phyloP scores from a whole-genome alignment of 345 rosid species.

The Psidium friedrichsthalianum region DNA sequence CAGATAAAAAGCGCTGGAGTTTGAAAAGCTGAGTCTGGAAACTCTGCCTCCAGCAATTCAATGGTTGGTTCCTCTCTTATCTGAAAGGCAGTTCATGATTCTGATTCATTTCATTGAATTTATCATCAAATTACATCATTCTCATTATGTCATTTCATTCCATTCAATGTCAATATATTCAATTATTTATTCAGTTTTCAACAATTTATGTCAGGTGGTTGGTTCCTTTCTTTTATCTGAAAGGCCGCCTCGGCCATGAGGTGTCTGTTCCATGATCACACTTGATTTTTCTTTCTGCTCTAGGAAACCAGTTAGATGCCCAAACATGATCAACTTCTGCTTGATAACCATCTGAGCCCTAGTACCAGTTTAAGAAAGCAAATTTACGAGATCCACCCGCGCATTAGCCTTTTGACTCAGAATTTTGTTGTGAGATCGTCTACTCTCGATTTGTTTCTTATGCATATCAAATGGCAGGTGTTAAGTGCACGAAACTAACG shows the following conservation, averaged over 20 bases:
- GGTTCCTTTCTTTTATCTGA: neutral
- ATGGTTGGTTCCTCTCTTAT: slow-evolving; percentile 2
- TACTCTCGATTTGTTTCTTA: neutral
- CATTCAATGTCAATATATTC: too few relatives aligned
- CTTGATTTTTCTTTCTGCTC: neutral
- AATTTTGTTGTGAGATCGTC: neutral
- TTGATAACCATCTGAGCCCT: neutral
- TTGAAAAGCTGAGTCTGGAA: slow-evolving; percentile 26
- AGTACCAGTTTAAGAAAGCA: neutral
- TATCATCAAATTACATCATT: too few relatives aligned
- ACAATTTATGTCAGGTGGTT: too few relatives aligned
- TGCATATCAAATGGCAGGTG: slow-evolving; percentile 10
- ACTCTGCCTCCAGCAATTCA: slow-evolving; percentile 20
- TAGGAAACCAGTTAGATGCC: neutral
- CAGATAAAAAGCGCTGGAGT: slow-evolving; percentile 11
- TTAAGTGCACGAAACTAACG: slow-evolving; percentile 29
- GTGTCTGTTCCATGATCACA: neutral
- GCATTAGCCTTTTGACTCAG: neutral
- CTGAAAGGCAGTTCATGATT: too few relatives aligned
- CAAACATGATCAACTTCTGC: neutral
- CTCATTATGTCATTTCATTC: too few relatives aligned
- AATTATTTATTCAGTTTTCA: too few relatives aligned
- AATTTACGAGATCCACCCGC: neutral
- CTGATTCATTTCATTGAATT: too few relatives aligned
- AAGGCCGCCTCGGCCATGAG: neutral